Conservation (phyloP, 202 grass and related monocot species). For the Dendrocalamus latiflorus region DNA sequence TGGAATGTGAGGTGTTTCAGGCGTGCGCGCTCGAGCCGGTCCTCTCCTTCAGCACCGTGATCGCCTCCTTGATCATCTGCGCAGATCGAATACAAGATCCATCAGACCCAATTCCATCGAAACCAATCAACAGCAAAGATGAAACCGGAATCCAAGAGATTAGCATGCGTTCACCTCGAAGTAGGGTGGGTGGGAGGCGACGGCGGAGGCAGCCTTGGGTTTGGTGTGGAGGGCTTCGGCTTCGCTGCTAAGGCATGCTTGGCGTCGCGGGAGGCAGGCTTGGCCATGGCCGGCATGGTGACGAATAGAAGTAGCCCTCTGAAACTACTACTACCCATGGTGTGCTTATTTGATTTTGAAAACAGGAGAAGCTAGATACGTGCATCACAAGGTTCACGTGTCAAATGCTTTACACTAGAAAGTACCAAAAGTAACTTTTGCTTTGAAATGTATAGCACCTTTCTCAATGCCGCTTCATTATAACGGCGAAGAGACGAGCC, state of each 20-base stretch:
- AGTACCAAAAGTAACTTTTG: not conserved
- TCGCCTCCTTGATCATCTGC: slow-evolving; percentile 96
- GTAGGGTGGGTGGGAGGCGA: slow-evolving; percentile 58
- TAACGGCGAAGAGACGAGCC: slow-evolving; percentile 86
- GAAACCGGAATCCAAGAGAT: not conserved
- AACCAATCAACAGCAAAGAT: not conserved
- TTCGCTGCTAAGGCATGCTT: slow-evolving; percentile 35
- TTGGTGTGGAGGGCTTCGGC: slow-evolving; percentile 44
- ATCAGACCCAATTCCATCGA: not conserved
- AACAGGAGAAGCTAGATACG: not conserved
- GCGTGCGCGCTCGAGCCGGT: slow-evolving; percentile 70
- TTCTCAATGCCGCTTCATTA: slow-evolving; percentile 92
- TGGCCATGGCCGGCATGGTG: slow-evolving; percentile 46
- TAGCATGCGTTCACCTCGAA: slow-evolving; percentile 28
- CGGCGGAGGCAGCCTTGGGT: slow-evolving; percentile 11
- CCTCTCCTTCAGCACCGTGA: slow-evolving; percentile 63
- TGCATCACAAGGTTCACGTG: too few relatives aligned
- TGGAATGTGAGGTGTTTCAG: too few relatives aligned
- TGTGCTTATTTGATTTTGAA: not conserved
- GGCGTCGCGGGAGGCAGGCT: slow-evolving; percentile 26
- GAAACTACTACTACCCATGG: not conserved
- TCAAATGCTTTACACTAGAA: too few relatives aligned
- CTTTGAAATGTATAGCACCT: slow-evolving; percentile 34
- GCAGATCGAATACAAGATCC: not conserved
- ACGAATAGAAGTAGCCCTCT: not conserved